phyloP scores from a whole-genome alignment of 2,329 filamentous ascomycete genomes.

The Myriosclerotinia scirpicola region DNA sequence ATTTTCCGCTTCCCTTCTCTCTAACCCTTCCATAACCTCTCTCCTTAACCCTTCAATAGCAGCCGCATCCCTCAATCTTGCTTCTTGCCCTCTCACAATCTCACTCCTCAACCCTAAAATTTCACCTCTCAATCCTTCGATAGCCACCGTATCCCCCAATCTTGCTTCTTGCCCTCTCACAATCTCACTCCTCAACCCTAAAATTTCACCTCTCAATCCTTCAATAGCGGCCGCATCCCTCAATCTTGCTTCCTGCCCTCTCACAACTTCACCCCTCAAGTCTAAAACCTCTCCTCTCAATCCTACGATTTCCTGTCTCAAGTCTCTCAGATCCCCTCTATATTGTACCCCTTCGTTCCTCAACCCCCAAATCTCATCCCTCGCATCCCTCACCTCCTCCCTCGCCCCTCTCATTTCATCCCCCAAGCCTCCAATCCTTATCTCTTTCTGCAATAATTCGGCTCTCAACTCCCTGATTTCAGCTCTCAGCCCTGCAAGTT shows the following conservation, averaged over 20 bases:
- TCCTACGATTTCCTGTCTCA: neutral
- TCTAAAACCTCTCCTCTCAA: neutral
- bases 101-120: neutral
- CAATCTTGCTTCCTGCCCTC: neutral
- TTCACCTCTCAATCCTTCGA: neutral
- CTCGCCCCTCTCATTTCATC: neutral
- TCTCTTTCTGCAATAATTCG: neutral
- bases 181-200: neutral
- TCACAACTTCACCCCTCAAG: neutral
- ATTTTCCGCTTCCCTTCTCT: neutral
- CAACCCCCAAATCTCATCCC: neutral
- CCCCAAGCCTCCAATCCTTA: neutral
- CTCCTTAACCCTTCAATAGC: neutral
- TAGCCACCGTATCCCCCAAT: neutral
- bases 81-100: neutral
- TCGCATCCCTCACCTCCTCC: neutral
- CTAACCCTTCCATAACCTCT: slow-evolving; percentile 6
- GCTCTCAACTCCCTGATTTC: neutral
- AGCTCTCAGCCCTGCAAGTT: neutral
- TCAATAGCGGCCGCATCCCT: neutral
- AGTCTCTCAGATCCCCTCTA: neutral
- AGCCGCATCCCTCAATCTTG: neutral
- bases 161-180: neutral
- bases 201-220: neutral
- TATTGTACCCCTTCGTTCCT: neutral